Evolutionary conservation across 23 red algal species (phyloP).

Genomic region (Gracilaria gracilis): DNA sequence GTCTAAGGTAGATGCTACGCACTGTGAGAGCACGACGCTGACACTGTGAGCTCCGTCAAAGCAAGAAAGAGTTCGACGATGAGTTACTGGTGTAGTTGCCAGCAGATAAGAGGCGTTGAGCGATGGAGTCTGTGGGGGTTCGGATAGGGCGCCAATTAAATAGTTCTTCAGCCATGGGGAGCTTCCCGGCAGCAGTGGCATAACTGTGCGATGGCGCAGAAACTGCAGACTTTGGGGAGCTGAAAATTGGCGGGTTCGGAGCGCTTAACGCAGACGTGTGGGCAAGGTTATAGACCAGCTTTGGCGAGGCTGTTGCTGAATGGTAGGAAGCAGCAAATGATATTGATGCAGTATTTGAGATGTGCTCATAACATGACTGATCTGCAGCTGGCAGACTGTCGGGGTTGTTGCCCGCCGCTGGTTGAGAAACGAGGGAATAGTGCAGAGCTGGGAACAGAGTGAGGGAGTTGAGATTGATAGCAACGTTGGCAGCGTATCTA

Average conservation of each 20-base stretch:
- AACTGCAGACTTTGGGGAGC: not conserved
- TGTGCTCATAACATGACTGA: not conserved
- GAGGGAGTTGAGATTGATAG: no score
- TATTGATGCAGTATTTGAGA: no score
- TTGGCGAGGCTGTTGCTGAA: no score
- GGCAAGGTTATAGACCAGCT: not conserved
- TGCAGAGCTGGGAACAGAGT: no score
- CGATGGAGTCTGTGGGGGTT: not conserved
- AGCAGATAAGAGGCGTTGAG: conserved; percentile 52
- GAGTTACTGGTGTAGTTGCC: conserved; percentile 32
- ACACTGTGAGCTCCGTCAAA: conserved; percentile 53
- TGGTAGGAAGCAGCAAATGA: no score
- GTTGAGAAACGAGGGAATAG: not conserved
- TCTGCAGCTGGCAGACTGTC: not conserved
- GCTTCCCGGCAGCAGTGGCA: conserved; percentile 1
- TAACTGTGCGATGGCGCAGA: not conserved
- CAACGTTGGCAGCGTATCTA: no score
- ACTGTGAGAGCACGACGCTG: conserved; percentile 51
- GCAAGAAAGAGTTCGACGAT: conserved; percentile 26
- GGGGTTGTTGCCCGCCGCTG: not conserved
- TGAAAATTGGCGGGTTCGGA: not conserved
- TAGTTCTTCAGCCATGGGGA: conserved; percentile 52
- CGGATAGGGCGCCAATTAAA: not conserved
- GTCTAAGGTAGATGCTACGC: conserved; percentile 27
- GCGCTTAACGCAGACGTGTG: not conserved